Base-by-base conservation (phyloP, 139 green algal genomes). In the Micractinium sp. region DNA sequence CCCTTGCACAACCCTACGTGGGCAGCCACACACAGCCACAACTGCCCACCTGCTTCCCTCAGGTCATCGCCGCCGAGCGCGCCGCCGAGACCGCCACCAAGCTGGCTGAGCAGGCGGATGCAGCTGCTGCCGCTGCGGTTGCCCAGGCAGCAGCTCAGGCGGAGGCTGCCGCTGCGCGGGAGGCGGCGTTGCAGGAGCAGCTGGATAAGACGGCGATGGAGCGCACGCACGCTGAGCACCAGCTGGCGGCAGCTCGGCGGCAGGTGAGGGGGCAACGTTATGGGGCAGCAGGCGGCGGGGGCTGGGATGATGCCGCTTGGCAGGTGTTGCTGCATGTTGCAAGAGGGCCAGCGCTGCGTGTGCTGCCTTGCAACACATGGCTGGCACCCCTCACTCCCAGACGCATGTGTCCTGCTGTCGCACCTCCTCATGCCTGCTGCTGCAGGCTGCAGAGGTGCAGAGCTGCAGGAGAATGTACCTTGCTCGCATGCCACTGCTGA, bases 41-140 rank as follows among this genome's bases (percentile, higher is more conserved):
- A 29, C 35, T 23, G 35, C 77, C 15, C 15, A 66, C 38, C 36
- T 82, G 77, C 38, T 31, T 38, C 0, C 63, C 29, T 5, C 83
- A 87, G 83, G 29, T 87, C 38, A 87, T 87, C 31, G 41, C 15
- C 2, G 83, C 83, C 27, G 83, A 81, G 5, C 63, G 67, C 15
- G 71, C 25, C 2, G 83, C 67, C 4, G 39, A 29, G 4, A 66
- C 38, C 1, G 83, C 83, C 29, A 22, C 14, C 66, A 25, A 87
- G 83, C 67, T 39, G 29, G 83, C 83, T 3, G 22, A 79, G 38
- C 27, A 87, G 38, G 83, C 83, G 0, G 22, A 38, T 9, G 86
- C 83, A 13, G 60, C 84, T 33, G 85, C 85, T 20, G 56, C 71
- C 22, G 29, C 41, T 71, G 61, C 29, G 3, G 39, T 4, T 20